Base-by-base conservation (phyloP, 2,329 filamentous ascomycete genomes). In the Drechslera avenae region DNA sequence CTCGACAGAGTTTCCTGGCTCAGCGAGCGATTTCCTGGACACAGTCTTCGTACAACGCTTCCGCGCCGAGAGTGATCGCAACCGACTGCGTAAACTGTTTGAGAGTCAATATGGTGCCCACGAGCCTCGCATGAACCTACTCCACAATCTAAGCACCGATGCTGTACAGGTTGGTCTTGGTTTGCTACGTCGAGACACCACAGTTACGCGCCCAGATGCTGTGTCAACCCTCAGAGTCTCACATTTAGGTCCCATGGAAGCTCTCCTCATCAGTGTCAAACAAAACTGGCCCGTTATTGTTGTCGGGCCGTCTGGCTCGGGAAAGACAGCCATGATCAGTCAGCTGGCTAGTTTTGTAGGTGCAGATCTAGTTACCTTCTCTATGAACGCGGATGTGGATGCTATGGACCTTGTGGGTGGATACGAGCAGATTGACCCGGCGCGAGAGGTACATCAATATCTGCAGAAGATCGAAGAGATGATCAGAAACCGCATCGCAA, bases 351-450 rank as follows among this genome's bases (percentile, higher is more conserved):
- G 88, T 10, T 76, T 88, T 18, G 84, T 85, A 34, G 94, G 94
- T 18, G 88, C 88, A 47, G 80, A 85, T 1, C 78, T 97, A 3
- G 83, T 92, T 26, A 88, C 91, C 13, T 90, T 97, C 63, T 86
- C 92, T 0, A 85, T 99, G 75, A 99, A 96, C 68, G 88, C 92
- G 5, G 95, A 99, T 64, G 89, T 96, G 36, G 94, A 99, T 72
- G 92, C 93, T 1, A 96, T 96, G 86, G 94, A 99, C 73, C 84
- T 99, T 48, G 90, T 99, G 49, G 94, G 94, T 66, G 94, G 94
- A 0, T 99, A 96, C 68, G 94, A 99, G 72, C 94, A 99, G 74
- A 86, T 90, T 14, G 94, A 99, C 69, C 86, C 90, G 17, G 81
- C 88, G 43, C 83, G 93, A 47, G 84, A 89, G 54, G 78, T 90